Conservation (phyloP, 2,329 filamentous ascomycete genomes). For the Lecanosticta acicola region DNA sequence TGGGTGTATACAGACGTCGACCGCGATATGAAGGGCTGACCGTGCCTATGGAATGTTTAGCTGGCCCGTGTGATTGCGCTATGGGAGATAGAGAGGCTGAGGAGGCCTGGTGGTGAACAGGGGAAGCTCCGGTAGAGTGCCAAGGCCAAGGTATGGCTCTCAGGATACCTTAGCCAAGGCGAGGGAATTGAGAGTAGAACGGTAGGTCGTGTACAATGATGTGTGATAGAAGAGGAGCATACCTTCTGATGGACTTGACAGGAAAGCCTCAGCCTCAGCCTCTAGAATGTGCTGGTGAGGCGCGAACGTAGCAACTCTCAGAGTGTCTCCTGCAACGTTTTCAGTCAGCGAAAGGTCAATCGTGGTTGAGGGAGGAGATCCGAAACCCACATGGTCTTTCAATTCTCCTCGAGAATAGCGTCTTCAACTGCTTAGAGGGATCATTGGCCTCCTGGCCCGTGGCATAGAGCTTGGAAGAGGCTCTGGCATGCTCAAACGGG, state of each 20-base stretch:
- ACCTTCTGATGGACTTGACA: too few species aligned
- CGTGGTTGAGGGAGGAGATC: too few species aligned
- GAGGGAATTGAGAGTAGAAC: not conserved
- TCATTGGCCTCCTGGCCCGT: not conserved
- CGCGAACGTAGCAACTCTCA: not conserved
- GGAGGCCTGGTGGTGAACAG: too few species aligned
- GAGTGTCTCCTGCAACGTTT: not conserved
- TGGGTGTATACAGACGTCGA: not conserved
- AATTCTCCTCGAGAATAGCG: not conserved
- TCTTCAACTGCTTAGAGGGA: not conserved
- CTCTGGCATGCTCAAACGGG: constrained; percentile 3
- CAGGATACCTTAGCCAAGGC: not conserved
- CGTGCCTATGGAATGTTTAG: not conserved
- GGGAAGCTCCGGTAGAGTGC: not conserved
- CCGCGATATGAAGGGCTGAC: not conserved
- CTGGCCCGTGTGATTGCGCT: not conserved
- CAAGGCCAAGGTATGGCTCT: not conserved
- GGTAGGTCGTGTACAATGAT: not conserved
- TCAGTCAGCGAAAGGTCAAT: not conserved
- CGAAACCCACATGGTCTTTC: not conserved
- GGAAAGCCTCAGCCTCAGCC: not conserved
- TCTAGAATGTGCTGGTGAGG: not conserved
- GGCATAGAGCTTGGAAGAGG: constrained; percentile 4
- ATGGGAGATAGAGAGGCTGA: too few species aligned
- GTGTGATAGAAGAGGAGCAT: not conserved